Conservation (phyloP, 78 protist species). For the Cavenderia fasciculata region DNA sequence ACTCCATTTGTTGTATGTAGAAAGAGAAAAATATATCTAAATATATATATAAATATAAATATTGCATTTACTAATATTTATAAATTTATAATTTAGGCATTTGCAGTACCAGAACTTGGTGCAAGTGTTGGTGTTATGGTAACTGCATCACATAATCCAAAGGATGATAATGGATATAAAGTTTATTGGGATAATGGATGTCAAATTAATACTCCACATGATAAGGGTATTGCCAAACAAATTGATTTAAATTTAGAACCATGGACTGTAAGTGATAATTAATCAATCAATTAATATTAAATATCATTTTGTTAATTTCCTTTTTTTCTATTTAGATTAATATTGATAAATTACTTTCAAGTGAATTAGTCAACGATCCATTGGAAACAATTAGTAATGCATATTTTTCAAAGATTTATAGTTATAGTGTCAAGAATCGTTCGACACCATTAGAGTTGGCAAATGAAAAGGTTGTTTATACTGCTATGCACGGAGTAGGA, state of each 20-base stretch:
- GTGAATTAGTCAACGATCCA: constrained; percentile 3
- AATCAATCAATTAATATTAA: background rate
- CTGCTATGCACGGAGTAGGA: constrained; percentile 99
- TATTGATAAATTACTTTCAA: constrained; percentile 6
- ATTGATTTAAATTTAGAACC: constrained; percentile 79
- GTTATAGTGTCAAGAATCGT: constrained; percentile 24
- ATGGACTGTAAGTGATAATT: constrained; percentile 28
- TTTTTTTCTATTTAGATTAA: constrained; percentile 4
- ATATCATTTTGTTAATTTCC: too few relatives aligned
- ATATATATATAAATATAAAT: too few relatives aligned
- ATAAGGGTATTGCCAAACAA: constrained; percentile 62
- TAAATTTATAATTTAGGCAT: constrained; percentile 66
- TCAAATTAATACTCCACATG: constrained; percentile 87
- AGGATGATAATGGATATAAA: constrained; percentile 99
- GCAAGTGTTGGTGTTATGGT: constrained; percentile 93
- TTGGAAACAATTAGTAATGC: background rate
- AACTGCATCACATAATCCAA: constrained; percentile 97
- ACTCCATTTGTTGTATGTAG: constrained; percentile 92
- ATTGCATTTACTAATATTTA: background rate
- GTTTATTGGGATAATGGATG: constrained; percentile 98
- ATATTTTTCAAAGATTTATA: constrained; percentile 22
- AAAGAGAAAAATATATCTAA: too few relatives aligned
- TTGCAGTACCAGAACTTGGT: constrained; percentile 63
- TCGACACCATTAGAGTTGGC: constrained; percentile 1
- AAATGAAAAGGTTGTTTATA: constrained; percentile 79